phyloP scores from a whole-genome alignment of 176 grass and related monocot genomes.

The Cymbopogon citratus region DNA sequence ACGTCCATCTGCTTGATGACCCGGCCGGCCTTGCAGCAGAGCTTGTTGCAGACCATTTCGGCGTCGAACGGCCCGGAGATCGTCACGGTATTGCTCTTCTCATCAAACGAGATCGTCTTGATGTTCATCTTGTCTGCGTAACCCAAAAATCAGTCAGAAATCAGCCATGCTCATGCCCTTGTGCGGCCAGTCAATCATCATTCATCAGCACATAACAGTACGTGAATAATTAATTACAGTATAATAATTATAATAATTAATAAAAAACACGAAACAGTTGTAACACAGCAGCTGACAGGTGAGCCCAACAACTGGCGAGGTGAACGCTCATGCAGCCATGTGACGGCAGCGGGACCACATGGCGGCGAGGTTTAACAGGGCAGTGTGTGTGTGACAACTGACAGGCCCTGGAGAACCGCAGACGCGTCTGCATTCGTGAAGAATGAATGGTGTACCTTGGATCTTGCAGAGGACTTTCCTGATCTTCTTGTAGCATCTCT shows the following conservation, averaged over 20 bases:
- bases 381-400: too few species aligned
- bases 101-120: slow-evolving; percentile 65
- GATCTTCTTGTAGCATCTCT: slow-evolving; percentile 79
- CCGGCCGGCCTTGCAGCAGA: slow-evolving; percentile 52
- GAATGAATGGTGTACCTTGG: slow-evolving; percentile 43
- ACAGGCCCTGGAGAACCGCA: background rate
- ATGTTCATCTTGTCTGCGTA: slow-evolving; percentile 60
- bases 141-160: background rate
- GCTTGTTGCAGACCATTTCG: slow-evolving; percentile 44
- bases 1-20: slow-evolving; percentile 65
- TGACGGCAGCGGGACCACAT: background rate
- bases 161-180: background rate
- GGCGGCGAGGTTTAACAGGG: background rate
- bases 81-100: slow-evolving; percentile 63
- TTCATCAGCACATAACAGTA: background rate
- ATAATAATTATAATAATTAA: background rate
- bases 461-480: slow-evolving; percentile 70
- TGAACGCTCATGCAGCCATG: background rate
- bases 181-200: background rate
- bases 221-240: background rate
- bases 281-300: too few species aligned
- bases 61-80: slow-evolving; percentile 78
- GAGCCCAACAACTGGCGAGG: too few species aligned
- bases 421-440: background rate
- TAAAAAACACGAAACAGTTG: background rate